These are phyloP conservation scores for Phytopythium boreale DNA, from an alignment of 352 stramenopile species.

Conservation along the genomic window DNA sequence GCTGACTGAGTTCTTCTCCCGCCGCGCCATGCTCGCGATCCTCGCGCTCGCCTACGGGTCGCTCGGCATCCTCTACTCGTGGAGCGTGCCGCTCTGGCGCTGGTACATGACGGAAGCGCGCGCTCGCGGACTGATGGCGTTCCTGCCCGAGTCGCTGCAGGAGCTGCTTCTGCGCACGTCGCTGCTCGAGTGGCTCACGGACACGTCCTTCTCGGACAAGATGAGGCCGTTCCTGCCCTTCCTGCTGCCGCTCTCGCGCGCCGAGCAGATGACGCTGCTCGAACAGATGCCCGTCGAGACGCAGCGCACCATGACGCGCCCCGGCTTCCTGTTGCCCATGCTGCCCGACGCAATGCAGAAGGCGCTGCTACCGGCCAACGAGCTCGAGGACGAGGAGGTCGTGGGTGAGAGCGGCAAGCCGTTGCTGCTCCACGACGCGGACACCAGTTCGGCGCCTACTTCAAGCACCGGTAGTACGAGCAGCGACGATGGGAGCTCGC, in stretches of 20 bases:
- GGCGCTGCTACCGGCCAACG: slow-evolving; percentile 37
- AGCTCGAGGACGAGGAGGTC: slow-evolving; percentile 11
- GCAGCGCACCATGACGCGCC: slow-evolving; percentile 70
- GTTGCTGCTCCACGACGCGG: slow-evolving; percentile 1
- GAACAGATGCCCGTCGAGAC: slow-evolving; percentile 65
- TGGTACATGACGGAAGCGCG: slow-evolving; percentile 71
- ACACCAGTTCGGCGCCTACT: background rate
- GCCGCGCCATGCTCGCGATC: slow-evolving; percentile 66
- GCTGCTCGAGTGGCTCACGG: slow-evolving; percentile 81
- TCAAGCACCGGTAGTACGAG: background rate
- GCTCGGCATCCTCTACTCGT: slow-evolving; percentile 70
- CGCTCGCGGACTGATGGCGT: slow-evolving; percentile 51
- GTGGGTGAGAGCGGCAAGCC: slow-evolving; percentile 1
- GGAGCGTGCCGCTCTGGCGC: slow-evolving; percentile 70
- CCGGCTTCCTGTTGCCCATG: slow-evolving; percentile 53
- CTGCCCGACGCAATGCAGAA: slow-evolving; percentile 60
- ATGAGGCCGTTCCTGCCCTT: slow-evolving; percentile 74
- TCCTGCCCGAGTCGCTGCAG: slow-evolving; percentile 56
- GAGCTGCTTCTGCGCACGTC: slow-evolving; percentile 68
- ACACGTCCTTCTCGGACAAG: slow-evolving; percentile 69
- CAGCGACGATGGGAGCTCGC: background rate
- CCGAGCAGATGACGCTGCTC: slow-evolving; percentile 67
- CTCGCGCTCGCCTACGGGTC: slow-evolving; percentile 63
- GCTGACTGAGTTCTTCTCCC: slow-evolving; percentile 73
- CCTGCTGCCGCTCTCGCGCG: slow-evolving; percentile 59